Evolutionary conservation across 2,329 filamentous ascomycete genomes (phyloP).

Genomic region (Colletotrichum endophyticum): DNA sequence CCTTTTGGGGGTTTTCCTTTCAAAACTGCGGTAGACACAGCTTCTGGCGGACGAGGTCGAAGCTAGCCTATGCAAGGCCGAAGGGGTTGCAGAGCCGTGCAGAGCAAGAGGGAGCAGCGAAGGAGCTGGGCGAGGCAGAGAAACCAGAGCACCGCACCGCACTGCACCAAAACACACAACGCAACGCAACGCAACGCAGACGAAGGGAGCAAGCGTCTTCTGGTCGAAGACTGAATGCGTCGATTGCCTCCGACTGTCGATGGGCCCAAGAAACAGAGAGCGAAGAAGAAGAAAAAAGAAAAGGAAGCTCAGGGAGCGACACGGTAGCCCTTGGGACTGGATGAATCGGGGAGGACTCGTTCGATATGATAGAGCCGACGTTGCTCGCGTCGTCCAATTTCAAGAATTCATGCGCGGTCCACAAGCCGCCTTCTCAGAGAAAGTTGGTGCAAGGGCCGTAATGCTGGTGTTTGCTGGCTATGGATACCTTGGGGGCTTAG

Average conservation of each 20-base stretch:
- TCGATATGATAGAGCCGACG: slow-evolving; percentile 4
- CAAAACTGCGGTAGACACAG: neutral
- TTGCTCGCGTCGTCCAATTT: slow-evolving; percentile 21
- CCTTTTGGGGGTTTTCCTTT: neutral
- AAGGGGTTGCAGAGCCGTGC: neutral
- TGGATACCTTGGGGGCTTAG: neutral
- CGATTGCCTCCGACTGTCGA: neutral
- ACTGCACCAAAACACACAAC: neutral
- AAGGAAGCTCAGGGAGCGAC: neutral
- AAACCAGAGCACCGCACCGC: neutral
- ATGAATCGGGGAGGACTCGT: neutral
- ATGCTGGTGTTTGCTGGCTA: neutral
- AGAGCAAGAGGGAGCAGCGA: neutral
- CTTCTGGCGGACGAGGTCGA: neutral
- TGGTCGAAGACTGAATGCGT: neutral
- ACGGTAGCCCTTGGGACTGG: neutral
- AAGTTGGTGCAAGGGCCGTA: slow-evolving; percentile 11
- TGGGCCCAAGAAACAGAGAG: neutral
- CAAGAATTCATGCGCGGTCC: slow-evolving; percentile 24
- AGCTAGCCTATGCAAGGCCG: neutral
- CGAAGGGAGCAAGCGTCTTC: slow-evolving; percentile 1
- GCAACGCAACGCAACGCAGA: neutral
- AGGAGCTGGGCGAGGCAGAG: neutral
- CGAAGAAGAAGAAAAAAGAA: neutral
- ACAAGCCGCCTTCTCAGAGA: slow-evolving; percentile 6